These are phyloP conservation scores for Mycena crocata DNA, from an alignment of 768 basidiomycete genomes.

Conservation along the genomic window DNA sequence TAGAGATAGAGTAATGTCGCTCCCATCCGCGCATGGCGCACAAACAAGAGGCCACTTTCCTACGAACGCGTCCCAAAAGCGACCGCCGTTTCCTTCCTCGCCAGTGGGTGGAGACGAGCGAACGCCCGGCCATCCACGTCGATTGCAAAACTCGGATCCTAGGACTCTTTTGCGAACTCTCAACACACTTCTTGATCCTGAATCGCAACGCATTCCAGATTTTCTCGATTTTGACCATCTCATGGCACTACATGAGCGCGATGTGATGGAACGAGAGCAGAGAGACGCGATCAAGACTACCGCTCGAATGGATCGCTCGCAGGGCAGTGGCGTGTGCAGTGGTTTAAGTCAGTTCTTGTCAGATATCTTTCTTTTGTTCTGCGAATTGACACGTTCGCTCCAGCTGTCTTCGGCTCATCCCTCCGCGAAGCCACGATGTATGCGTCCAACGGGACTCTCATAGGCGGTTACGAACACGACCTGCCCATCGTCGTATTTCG, in stretches of 20 bases:
- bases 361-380: too few species aligned
- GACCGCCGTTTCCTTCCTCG: not conserved
- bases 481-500: slow-evolving; percentile 54
- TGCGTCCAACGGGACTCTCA: slow-evolving; percentile 46
- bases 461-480: slow-evolving; percentile 51
- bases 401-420: slow-evolving; percentile 51
- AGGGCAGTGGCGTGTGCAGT: slow-evolving; percentile 4
- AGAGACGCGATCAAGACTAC: slow-evolving; percentile 29
- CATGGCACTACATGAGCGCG: slow-evolving; percentile 40
- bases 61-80: not conserved
- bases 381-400: not conserved
- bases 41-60: slow-evolving; percentile 13
- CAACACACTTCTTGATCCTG: slow-evolving; percentile 26
- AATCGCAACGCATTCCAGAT: slow-evolving; percentile 29
- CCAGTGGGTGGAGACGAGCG: not conserved
- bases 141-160: slow-evolving; percentile 28
- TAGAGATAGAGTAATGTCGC: slow-evolving; percentile 21
- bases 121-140: slow-evolving; percentile 16
- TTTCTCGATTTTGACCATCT: slow-evolving; percentile 39
- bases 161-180: slow-evolving; percentile 28
- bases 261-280: slow-evolving; percentile 39
- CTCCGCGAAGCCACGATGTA: slow-evolving; percentile 49
- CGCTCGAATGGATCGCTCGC: slow-evolving; percentile 26
- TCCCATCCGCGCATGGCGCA: slow-evolving; percentile 12
- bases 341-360: slow-evolving; percentile 21